Evolutionary conservation across 2,329 filamentous ascomycete genomes (phyloP), one percentile per base, ranked within the genome.

Genomic region (Diaporthe vaccinii): DNA sequence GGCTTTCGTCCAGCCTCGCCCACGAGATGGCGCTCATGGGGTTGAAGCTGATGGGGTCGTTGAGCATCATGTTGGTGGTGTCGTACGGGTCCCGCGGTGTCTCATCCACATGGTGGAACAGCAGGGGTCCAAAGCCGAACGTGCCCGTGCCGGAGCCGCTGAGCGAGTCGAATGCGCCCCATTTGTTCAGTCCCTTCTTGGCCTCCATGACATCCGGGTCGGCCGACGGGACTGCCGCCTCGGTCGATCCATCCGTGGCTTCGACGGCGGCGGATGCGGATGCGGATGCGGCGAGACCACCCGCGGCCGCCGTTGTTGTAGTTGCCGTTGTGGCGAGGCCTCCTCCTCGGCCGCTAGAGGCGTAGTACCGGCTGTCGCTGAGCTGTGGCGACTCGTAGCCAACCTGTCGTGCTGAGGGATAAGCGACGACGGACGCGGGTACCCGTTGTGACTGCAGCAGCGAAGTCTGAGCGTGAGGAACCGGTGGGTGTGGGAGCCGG

Each of bases 31-130:
- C 75, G 41, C 53, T 72, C 57, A 77, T 44, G 12, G 75, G 75
- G 31, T 77, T 75, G 74, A 77, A 77, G 74, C 75, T 77, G 57
- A 77, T 58, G 36, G 75, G 75, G 51, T 77, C 75, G 31, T 70
- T 75, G 14, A 59, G 71, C 46, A 77, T 55, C 49, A 76, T 36
- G 14, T 57, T 69, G 28, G 51, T 49, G 39, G 61, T 67, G 72
- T 76, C 75, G 51, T 74, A 69, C 67, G 62, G 44, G 41, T 74
- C 44, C 70, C 44, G 55, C 57, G 41, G 68, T 55, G 51, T 58
- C 55, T 69, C 58, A 58, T 53, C 53, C 46, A 34, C 68, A 39
- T 74, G 72, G 51, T 62, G 61, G 41, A 75, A 69, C 46, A 73
- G 51, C 53, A 77, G 57, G 44, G 57, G 74, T 44, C 74, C 65